Percentiles rank a stretch among this genome's conserved stretches.
These are phyloP conservation scores for Raddia distichophylla DNA, from an alignment of 176 grass and related monocot genomes.

Conservation along the genomic window DNA sequence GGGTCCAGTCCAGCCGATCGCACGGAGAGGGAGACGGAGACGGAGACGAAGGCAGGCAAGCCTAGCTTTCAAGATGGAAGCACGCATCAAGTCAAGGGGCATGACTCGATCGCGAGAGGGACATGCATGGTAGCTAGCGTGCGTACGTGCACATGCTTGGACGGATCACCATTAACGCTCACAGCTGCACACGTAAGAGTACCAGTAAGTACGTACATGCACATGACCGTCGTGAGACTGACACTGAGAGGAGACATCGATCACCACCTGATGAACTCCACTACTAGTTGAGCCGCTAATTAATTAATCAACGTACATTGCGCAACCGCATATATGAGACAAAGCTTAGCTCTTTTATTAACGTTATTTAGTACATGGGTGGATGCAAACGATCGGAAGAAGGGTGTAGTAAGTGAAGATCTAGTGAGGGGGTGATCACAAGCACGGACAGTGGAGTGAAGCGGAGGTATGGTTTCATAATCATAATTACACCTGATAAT, in stretches of 20 bases:
- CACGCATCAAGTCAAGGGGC: background rate
- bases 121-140: background rate
- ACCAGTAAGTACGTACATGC: background rate
- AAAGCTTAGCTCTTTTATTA: background rate
- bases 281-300: background rate
- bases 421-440: background rate
- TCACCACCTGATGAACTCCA: background rate
- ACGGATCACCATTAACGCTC: background rate
- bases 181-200: background rate
- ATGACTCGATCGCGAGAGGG: background rate
- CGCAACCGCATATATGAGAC: too few species aligned
- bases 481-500: background rate
- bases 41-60: background rate
- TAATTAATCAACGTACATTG: background rate
- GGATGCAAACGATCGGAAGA: background rate
- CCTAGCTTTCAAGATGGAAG: background rate
- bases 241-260: background rate
- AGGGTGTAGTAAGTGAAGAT: background rate
- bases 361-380: background rate
- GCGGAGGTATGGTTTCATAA: background rate
- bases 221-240: background rate
- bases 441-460: background rate
- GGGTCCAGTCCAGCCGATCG: conserved; percentile 1
- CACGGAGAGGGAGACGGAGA: background rate
- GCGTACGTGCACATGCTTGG: background rate